These are phyloP conservation scores for Auxenochlorella pyrenoidosa DNA, from an alignment of 139 green algal genomes.

Conservation along the genomic window DNA sequence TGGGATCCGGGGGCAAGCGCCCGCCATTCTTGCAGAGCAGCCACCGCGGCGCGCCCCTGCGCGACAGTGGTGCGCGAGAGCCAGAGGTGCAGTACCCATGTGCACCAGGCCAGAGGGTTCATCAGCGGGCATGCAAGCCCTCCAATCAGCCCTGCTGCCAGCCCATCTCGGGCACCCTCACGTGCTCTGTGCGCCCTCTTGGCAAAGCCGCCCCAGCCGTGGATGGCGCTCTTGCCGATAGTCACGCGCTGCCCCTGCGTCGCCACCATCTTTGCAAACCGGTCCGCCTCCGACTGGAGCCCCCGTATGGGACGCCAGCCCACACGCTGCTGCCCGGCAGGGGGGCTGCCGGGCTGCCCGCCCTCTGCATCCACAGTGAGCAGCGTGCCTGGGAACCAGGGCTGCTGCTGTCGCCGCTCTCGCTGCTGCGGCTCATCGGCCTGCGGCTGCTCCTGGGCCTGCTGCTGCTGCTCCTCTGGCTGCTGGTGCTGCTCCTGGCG, in stretches of 20 bases:
- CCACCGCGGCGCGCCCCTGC: not conserved
- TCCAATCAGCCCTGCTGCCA: no score
- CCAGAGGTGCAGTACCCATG: not conserved
- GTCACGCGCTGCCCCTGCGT: constrained; percentile 51
- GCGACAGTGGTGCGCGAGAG: no score
- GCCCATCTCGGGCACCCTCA: constrained; percentile 27
- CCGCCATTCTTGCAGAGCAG: no score
- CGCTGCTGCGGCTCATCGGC: no score
- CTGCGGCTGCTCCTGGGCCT: no score
- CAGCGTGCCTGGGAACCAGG: not conserved
- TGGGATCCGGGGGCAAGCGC: no score
- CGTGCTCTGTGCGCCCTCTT: constrained; percentile 63
- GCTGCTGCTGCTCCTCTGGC: not conserved
- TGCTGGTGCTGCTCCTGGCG: constrained; percentile 8
- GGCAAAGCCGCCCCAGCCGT: constrained; percentile 83
- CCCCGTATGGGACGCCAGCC: not conserved
- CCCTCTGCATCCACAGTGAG: not conserved
- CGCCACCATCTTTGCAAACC: constrained; percentile 57
- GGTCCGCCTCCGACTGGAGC: constrained; percentile 37
- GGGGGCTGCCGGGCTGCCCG: not conserved
- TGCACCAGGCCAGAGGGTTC: no score
- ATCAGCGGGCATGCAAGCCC: no score
- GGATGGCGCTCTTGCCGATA: constrained; percentile 84
- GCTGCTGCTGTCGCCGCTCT: not conserved
- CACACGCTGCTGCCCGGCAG: not conserved